Evolutionary conservation across 805 yeast genomes (phyloP).

Genomic region (Yamadazyma insecticola): DNA sequence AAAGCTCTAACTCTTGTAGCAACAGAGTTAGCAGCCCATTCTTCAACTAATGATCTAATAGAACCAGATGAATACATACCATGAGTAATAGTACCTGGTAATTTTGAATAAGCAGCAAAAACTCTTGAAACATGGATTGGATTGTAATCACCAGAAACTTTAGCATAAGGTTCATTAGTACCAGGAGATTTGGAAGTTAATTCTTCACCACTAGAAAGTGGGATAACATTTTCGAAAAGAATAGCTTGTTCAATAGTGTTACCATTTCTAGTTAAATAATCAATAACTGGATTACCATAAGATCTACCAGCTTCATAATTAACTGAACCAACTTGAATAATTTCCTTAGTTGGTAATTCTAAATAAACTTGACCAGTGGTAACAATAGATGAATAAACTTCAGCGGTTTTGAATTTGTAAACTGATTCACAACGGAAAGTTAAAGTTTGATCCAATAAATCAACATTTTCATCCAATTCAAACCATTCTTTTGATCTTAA

Average conservation of each 20-base stretch:
- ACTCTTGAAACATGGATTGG: conserved; percentile 97
- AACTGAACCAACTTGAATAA: conserved; percentile 76
- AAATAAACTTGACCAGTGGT: conserved; percentile 82
- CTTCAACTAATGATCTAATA: conserved; percentile 91
- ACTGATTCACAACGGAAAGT: conserved; percentile 87
- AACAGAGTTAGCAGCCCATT: conserved; percentile 97
- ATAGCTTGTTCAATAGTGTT: conserved; percentile 91
- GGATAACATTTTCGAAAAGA: conserved; percentile 83
- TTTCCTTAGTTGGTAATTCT: conserved; percentile 90
- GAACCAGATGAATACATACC: conserved; percentile 99
- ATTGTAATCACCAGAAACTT: conserved; percentile 96
- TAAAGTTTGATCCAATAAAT: conserved; percentile 72
- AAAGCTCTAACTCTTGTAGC: conserved; percentile 94
- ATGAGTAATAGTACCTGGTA: conserved; percentile 97
- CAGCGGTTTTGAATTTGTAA: conserved; percentile 72
- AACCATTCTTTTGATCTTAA: conserved; percentile 97
- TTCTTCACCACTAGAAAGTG: conserved; percentile 64
- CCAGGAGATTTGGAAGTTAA: conserved; percentile 81
- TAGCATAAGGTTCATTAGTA: conserved; percentile 94
- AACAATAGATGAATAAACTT: conserved; percentile 70
- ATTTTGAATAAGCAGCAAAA: conserved; percentile 85
- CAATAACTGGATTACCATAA: conserved; percentile 96
- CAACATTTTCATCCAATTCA: conserved; percentile 67
- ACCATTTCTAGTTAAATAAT: conserved; percentile 89
- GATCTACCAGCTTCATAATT: conserved; percentile 88